These are phyloP conservation scores for Cercophora samala DNA, from an alignment of 495 filamentous ascomycete genomes.

Conservation along the genomic window DNA sequence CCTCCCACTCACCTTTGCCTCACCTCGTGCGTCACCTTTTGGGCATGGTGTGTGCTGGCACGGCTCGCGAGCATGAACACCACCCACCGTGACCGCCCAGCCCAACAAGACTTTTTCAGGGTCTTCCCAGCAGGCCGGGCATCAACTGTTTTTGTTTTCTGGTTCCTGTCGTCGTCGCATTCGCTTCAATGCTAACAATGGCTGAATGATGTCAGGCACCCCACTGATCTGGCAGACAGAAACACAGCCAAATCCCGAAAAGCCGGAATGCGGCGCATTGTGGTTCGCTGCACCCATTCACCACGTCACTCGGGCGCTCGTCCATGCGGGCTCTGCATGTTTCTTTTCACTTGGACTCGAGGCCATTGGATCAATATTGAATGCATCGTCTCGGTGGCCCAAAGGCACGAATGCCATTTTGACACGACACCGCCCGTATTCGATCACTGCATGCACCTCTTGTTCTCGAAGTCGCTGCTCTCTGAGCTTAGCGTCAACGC, in stretches of 20 bases:
- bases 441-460: conserved; percentile 7
- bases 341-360: conserved; percentile 12
- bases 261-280: neutral
- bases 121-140: conserved; percentile 9
- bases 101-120: neutral
- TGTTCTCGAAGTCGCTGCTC: neutral
- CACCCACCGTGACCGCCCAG: no score
- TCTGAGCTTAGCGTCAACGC: neutral
- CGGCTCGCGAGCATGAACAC: neutral
- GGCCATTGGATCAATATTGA: conserved; percentile 10
- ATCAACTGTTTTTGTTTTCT: conserved; percentile 7
- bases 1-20: neutral
- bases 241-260: conserved; percentile 11
- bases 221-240: conserved; percentile 1
- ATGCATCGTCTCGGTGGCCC: conserved; percentile 19
- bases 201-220: neutral
- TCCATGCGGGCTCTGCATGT: conserved; percentile 29
- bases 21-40: neutral
- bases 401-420: conserved; percentile 26
- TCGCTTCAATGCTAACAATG: neutral
- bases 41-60: conserved; percentile 1
- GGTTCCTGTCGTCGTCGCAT: neutral
- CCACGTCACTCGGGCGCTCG: conserved; percentile 27
- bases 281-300: neutral
- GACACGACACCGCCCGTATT: conserved; percentile 27